These are phyloP conservation scores for Pseudogymnoascus sp. DNA, from an alignment of 2,329 filamentous ascomycete genomes.

Conservation along the genomic window DNA sequence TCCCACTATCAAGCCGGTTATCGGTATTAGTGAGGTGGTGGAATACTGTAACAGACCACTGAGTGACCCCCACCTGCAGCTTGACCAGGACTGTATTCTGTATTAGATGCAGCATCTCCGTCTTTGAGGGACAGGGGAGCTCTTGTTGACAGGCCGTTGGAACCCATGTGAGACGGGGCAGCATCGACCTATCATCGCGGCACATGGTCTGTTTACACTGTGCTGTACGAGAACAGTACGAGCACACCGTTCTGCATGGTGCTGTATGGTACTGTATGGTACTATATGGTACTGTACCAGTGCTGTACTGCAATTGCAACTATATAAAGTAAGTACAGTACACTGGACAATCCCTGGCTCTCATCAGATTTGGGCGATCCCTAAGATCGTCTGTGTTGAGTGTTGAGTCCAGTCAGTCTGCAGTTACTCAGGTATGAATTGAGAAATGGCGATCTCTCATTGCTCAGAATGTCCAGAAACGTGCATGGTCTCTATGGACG, in stretches of 20 bases:
- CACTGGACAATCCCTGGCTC: conserved; percentile 1
- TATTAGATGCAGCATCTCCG: neutral
- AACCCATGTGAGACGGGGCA: neutral
- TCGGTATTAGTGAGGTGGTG: neutral
- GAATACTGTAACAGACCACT: neutral
- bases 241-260: no score
- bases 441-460: neutral
- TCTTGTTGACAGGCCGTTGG: conserved; percentile 5
- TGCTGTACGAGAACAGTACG: neutral
- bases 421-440: neutral
- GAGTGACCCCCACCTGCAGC: neutral
- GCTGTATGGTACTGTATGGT: no score
- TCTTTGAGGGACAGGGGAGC: neutral
- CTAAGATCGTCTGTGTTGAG: neutral
- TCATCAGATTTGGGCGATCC: neutral
- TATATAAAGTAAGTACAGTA: conserved; percentile 2
- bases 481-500: conserved; percentile 4
- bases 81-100: neutral
- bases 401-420: neutral
- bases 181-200: conserved; percentile 6
- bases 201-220: neutral
- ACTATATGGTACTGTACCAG: neutral
- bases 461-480: neutral
- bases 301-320: neutral
- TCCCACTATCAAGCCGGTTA: conserved; percentile 3